Base-by-base conservation (phyloP, 345 rosid genomes). In the Durio zibethinus region DNA sequence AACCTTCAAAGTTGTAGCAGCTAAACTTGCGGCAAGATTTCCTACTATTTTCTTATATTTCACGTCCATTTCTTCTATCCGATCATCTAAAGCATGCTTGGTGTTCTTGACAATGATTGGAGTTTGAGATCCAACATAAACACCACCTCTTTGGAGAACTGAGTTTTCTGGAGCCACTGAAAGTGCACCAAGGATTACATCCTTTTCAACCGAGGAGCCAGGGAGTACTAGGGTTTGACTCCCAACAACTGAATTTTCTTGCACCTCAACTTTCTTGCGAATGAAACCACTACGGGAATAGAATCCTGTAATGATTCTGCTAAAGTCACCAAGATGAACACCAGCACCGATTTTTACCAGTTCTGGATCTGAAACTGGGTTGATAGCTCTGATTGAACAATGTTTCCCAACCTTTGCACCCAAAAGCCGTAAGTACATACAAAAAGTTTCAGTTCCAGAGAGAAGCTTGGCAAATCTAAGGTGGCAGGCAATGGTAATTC, bases 1-100 rank as follows among this genome's bases (percentile, higher is more conserved):
- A 64, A 90, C 91, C 76, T 84, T 90, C 80, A 90, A 80, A 47
- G 92, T 90, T 2, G 89, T 87, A 43, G 86, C 86, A 69, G 91
- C 91, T 63, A 89, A 76, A 82, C 68, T 90, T 25, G 91, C 92
- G 5, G 92, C 77, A 50, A 87, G 75, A 33, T 90, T 90, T 42
- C 94, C 88, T 5, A 90, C 90, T n/a, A 89, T 89, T 74, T 85
- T 90, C 85, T 84, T 90, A 20, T 90, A 89, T 48, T 82, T 89
- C 36, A 7, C 10, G 82, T 90, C 94, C 94, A 90, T 90, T 80
- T 90, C 92, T 83, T 90, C 92, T 66, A 90, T 89, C 75, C 94
- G 79, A 35, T 89, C 92, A 78, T 89, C 94, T 80, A 90, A 78
- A 76, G 86, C 82, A 64, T 89, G 92, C 80, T 79, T 76, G 3